Evolutionary conservation across 768 basidiomycete genomes (phyloP), one percentile per base, ranked within the genome.

Genomic region (Cystofilobasidium ferigula): DNA sequence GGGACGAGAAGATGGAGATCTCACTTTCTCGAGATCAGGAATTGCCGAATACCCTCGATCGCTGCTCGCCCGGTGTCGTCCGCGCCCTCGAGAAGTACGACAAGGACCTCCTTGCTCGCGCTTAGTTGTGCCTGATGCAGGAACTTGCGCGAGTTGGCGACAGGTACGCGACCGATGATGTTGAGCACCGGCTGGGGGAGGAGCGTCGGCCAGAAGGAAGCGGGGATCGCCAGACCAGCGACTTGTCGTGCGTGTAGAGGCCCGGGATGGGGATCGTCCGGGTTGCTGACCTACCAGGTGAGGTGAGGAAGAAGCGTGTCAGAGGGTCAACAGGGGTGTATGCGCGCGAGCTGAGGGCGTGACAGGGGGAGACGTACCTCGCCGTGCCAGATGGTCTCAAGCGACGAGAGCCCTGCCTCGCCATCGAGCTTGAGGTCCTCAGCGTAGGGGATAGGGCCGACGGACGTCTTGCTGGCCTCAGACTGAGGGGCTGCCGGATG

Each of bases 71-170:
- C 67, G n/a, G 62, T 45, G 42, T 9, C 57, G 7, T 53, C 61
- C 3, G 3, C 56, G 3, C 42, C 61, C 14, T 68, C 61, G 14
- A 68, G n/a, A 1, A 40, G 9, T 13, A 68, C 61, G 22, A 68
- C 67, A 20, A 68, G 26, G 53, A 68, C 26, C 26, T 68, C 67
- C 56, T 62, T 62, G 53, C 34, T 68, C 40, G 67, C 61, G 24
- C 42, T 62, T 24, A 68, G 51, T 20, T 58, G 67, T 10, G 43
- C 22, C 56, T 68, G 67, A 20, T 43, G 53, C 24, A 68, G 36
- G 45, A 57, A 68, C 56, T 68, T 63, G 16, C 67, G 36, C n/a
- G 59, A 61, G 18, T 40, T 12, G 6, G 45, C 47, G 30, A 48
- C 51, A 0, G 26, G 40, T 16, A 68, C 67, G 18, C 67, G 42